Evolutionary conservation across 2,329 filamentous ascomycete species (phyloP).

Genomic region (Cephalotrichum gorgonifer): DNA sequence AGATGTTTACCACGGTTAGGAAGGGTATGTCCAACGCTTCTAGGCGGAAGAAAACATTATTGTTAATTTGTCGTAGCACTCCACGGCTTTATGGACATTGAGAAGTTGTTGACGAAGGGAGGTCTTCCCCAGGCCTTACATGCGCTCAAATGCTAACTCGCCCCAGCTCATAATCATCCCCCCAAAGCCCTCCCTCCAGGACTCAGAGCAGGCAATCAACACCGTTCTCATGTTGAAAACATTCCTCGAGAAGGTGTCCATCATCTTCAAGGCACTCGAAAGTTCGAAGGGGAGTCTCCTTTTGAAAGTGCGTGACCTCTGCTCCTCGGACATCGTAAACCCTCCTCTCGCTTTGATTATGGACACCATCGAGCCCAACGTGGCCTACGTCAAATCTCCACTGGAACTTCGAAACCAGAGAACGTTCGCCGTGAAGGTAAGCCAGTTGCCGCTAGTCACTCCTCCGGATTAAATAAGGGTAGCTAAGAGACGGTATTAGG

Average conservation of each 20-base stretch:
- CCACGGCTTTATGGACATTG: conserved; percentile 59
- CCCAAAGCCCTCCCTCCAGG: conserved; percentile 51
- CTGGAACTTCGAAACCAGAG: conserved; percentile 84
- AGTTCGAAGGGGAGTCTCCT: conserved; percentile 56
- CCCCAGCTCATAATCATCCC: conserved; percentile 66
- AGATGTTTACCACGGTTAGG: conserved; percentile 71
- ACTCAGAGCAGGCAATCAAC: conserved; percentile 74
- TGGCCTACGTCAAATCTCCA: conserved; percentile 65
- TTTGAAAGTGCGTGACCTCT: conserved; percentile 58
- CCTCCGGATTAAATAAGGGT: conserved; percentile 6
- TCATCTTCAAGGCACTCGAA: conserved; percentile 57
- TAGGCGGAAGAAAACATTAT: background rate
- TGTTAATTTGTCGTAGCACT: conserved; percentile 3
- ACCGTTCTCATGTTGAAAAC: conserved; percentile 79
- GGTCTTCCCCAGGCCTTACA: background rate
- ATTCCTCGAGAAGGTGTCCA: conserved; percentile 59
- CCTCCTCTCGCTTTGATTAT: conserved; percentile 56
- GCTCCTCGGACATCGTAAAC: conserved; percentile 49
- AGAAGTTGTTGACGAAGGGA: conserved; percentile 69
- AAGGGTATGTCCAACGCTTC: conserved; percentile 37
- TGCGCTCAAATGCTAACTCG: background rate
- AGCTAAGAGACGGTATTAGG: conserved; percentile 27
- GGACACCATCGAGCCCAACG: conserved; percentile 68
- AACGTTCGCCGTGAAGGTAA: conserved; percentile 74
- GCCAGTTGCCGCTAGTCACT: background rate